These are phyloP conservation scores for Castanea crenata DNA, from an alignment of 306 rosid genomes.

Conservation along the genomic window DNA sequence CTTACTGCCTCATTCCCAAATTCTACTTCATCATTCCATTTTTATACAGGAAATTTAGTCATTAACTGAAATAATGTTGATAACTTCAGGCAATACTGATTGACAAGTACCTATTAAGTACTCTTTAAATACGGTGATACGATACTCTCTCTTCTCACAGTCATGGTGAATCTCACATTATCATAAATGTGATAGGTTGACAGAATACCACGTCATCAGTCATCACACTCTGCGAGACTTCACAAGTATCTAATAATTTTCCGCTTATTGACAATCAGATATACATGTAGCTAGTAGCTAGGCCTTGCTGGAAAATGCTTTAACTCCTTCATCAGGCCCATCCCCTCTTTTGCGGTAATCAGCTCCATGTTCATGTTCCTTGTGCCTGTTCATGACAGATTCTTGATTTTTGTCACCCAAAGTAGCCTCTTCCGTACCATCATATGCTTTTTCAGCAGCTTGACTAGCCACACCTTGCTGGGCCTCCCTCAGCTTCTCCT, in stretches of 20 bases:
- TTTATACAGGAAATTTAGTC: too few species aligned
- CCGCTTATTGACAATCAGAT: neutral
- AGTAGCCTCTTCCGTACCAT: constrained; percentile 10
- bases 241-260: too few species aligned
- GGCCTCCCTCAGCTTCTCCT: constrained; percentile 25
- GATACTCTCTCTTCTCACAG: too few species aligned
- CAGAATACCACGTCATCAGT: too few species aligned
- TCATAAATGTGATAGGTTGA: too few species aligned
- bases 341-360: constrained; percentile 3
- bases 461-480: constrained; percentile 19
- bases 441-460: constrained; percentile 9
- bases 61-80: too few species aligned
- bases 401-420: constrained; percentile 4
- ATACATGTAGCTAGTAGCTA: neutral
- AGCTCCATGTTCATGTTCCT: neutral
- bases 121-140: too few species aligned
- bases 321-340: constrained; percentile 3
- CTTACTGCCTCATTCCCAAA: too few species aligned
- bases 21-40: too few species aligned
- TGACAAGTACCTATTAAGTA: too few species aligned
- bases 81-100: too few species aligned
- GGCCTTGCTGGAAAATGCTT: neutral
- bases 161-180: fast-evolving
- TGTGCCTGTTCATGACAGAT: constrained; percentile 9
- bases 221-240: too few species aligned